A percentile compares a stretch with the other conserved stretches of the same genome.
phyloP scores from a whole-genome alignment of 345 rosid species.

The Chamaenerion angustifolium region DNA sequence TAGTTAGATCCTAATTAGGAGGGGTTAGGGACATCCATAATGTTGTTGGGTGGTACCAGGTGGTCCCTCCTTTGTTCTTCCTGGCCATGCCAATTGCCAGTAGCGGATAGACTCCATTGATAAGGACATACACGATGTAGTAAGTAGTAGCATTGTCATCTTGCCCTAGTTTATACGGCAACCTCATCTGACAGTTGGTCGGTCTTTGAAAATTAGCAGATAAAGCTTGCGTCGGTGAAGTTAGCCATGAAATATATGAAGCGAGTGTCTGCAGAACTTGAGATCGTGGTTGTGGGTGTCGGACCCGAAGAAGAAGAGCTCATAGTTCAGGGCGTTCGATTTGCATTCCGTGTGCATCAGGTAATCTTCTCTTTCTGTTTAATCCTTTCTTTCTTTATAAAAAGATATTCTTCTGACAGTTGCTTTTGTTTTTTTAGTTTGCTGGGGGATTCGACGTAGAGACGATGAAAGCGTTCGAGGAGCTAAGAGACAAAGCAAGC shows the following conservation, averaged over 20 bases:
- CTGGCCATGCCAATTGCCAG: too few species aligned
- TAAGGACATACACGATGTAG: background rate
- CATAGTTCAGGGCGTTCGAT: slow-evolving; percentile 81
- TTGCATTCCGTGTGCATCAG: slow-evolving; percentile 99
- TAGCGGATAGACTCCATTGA: background rate
- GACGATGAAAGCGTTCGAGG: slow-evolving; percentile 91
- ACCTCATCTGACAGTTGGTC: too few species aligned
- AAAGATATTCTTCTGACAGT: too few species aligned
- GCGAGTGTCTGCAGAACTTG: slow-evolving; percentile 84
- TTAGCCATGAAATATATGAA: slow-evolving; percentile 94
- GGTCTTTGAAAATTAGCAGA: too few species aligned
- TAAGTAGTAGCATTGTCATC: too few species aligned
- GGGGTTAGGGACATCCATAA: background rate
- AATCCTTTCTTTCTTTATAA: too few species aligned
- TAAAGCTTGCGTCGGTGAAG: slow-evolving; percentile 80
- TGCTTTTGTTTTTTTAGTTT: slow-evolving; percentile 27
- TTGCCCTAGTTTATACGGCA: background rate
- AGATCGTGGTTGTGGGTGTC: slow-evolving; percentile 39
- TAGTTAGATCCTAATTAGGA: too few species aligned
- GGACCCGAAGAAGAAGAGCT: slow-evolving; percentile 91
- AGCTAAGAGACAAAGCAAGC: slow-evolving; percentile 83
- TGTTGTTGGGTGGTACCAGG: background rate
- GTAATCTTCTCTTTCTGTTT: slow-evolving; percentile 15
- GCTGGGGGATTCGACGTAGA: slow-evolving; percentile 95
- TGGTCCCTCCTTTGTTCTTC: background rate